Percentiles rank a stretch among this genome's conserved stretches.
These are phyloP conservation scores for Saccharomycopsis synnaedendra DNA, from an alignment of 805 yeast species.

Conservation along the genomic window DNA sequence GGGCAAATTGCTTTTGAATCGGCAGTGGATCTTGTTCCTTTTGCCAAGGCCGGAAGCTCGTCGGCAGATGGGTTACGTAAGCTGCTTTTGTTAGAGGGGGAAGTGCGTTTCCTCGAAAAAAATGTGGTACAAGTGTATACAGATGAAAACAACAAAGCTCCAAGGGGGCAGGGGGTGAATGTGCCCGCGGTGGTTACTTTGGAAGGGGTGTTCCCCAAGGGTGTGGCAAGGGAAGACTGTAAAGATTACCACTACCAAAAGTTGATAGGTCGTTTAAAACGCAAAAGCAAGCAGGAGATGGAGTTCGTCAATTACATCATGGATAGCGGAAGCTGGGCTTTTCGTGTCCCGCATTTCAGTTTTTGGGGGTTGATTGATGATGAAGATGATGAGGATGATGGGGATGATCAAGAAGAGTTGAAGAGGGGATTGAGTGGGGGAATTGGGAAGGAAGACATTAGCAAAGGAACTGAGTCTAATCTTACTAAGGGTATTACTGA, in stretches of 20 bases:
- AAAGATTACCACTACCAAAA: constrained; percentile 5
- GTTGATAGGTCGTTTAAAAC: constrained; percentile 16
- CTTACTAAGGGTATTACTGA: not conserved
- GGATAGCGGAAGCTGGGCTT: constrained; percentile 62
- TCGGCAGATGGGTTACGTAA: constrained; percentile 17
- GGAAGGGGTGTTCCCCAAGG: constrained; percentile 44
- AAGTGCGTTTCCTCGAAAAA: constrained; percentile 1
- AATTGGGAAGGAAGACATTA: not conserved
- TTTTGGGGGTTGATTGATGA: constrained; percentile 84
- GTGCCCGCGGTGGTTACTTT: constrained; percentile 67
- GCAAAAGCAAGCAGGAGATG: constrained; percentile 12
- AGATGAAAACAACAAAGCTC: constrained; percentile 41
- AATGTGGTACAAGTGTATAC: constrained; percentile 51
- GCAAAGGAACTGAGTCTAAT: not conserved
- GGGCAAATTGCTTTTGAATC: constrained; percentile 57
- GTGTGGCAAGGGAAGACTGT: constrained; percentile 1
- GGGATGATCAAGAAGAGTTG: constrained; percentile 19
- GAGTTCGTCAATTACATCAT: constrained; percentile 71
- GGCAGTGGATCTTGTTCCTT: constrained; percentile 58
- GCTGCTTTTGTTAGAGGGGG: constrained; percentile 9
- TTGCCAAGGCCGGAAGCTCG: constrained; percentile 28
- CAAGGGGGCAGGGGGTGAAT: constrained; percentile 57
- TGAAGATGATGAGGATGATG: constrained; percentile 44
- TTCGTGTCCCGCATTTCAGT: constrained; percentile 83
- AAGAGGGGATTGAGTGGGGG: not conserved